Conservation (phyloP, 495 filamentous ascomycete genomes). For the Xylaria curta region DNA sequence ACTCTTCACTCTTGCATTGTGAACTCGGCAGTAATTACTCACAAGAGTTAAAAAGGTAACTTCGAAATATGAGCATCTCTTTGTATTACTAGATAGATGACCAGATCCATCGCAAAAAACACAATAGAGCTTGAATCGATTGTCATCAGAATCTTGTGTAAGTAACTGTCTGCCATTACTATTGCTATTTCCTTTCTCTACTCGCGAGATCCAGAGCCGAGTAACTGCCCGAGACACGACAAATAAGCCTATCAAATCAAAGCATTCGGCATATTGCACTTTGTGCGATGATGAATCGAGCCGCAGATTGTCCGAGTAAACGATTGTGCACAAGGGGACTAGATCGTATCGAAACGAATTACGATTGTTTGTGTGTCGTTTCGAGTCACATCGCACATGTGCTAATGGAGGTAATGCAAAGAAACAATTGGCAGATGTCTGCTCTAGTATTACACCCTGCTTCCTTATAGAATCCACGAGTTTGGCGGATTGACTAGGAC, state of each 20-base stretch:
- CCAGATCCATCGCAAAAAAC: neutral
- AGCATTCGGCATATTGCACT: neutral
- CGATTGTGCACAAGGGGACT: neutral
- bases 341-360: neutral
- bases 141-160: neutral
- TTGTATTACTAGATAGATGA: too few species aligned
- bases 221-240: conserved; percentile 19
- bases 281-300: neutral
- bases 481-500: neutral
- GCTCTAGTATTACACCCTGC: neutral
- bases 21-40: too few species aligned
- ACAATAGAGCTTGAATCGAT: neutral
- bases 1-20: too few species aligned
- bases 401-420: neutral
- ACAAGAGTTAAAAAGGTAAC: too few species aligned
- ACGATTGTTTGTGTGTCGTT: conserved; percentile 19
- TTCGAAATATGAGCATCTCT: too few species aligned
- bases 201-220: neutral
- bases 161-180: neutral
- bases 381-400: conserved; percentile 22
- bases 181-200: neutral
- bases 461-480: conserved; percentile 6
- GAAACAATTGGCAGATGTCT: conserved; percentile 2
- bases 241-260: neutral
- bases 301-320: conserved; percentile 16